Conservation (phyloP, 2,329 filamentous ascomycete genomes). For the Penicillium sclerotigenum region DNA sequence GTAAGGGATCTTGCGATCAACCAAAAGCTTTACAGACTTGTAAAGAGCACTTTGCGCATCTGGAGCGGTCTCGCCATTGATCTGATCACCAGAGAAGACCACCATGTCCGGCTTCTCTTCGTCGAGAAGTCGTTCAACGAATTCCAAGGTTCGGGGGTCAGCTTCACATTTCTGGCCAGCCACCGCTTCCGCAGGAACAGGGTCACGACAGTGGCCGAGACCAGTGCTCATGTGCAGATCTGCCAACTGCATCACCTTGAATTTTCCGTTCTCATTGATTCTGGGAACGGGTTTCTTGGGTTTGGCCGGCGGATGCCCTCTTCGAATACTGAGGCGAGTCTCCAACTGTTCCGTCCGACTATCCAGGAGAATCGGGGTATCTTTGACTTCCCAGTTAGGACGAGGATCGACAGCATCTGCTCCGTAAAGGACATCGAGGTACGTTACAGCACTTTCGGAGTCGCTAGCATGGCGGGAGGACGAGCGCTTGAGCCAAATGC, state of each 20-base stretch:
- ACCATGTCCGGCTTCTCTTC: constrained; percentile 93
- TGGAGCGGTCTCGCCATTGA: constrained; percentile 88
- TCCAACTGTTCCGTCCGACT: constrained; percentile 59
- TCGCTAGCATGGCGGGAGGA: constrained; percentile 71
- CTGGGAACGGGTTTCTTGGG: constrained; percentile 68
- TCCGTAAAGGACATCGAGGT: constrained; percentile 82
- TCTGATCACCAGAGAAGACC: constrained; percentile 87
- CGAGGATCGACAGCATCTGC: constrained; percentile 88
- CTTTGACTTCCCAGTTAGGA: constrained; percentile 75
- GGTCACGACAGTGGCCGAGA: constrained; percentile 77
- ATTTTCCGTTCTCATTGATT: constrained; percentile 83
- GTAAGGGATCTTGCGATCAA: constrained; percentile 85
- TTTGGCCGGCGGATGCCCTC: constrained; percentile 61
- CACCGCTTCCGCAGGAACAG: constrained; percentile 70
- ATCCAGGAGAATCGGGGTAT: constrained; percentile 70
- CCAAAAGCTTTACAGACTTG: constrained; percentile 82
- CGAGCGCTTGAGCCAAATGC: constrained; percentile 78
- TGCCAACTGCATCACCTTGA: constrained; percentile 96
- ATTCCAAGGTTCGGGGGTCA: constrained; percentile 86
- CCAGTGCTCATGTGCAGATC: constrained; percentile 93
- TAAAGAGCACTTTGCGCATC: constrained; percentile 92
- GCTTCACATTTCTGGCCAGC: constrained; percentile 77
- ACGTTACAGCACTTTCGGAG: constrained; percentile 70
- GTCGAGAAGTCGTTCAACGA: constrained; percentile 77
- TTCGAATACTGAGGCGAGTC: constrained; percentile 72